phyloP scores from a whole-genome alignment of 192 early-diverging fungal species.

The Linnemannia zychae region DNA sequence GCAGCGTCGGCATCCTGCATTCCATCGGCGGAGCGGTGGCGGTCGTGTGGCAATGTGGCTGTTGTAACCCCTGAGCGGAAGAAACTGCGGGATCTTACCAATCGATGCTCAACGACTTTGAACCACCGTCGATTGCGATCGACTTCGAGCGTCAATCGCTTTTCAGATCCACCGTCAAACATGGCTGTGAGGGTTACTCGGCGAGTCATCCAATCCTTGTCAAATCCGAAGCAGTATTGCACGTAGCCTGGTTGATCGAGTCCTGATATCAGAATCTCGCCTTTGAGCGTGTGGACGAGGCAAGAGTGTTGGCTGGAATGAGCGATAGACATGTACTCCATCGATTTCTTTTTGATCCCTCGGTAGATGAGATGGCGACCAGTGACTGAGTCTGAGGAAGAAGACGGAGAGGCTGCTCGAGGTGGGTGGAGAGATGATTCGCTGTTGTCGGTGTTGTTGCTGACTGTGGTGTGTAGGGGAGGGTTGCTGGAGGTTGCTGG shows the following conservation, averaged over 20 bases:
- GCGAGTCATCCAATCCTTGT: slow-evolving; percentile 50
- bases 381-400: slow-evolving; percentile 19
- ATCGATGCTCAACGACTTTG: slow-evolving; percentile 43
- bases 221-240: slow-evolving; percentile 44
- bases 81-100: slow-evolving; percentile 41
- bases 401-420: slow-evolving; percentile 10
- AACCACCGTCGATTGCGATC: slow-evolving; percentile 50
- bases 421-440: slow-evolving; percentile 8
- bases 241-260: slow-evolving; percentile 26
- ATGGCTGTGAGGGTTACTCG: slow-evolving; percentile 31
- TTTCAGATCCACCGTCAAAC: slow-evolving; percentile 39
- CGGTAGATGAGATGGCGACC: slow-evolving; percentile 34
- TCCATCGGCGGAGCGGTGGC: slow-evolving; percentile 30
- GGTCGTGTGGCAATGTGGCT: background rate
- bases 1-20: slow-evolving; percentile 46
- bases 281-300: slow-evolving; percentile 31
- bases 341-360: slow-evolving; percentile 32
- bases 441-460: background rate
- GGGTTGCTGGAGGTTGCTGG: slow-evolving; percentile 18
- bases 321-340: slow-evolving; percentile 45
- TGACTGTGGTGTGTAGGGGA: background rate
- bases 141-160: slow-evolving; percentile 36
- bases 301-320: slow-evolving; percentile 27
- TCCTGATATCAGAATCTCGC: slow-evolving; percentile 37
- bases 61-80: slow-evolving; percentile 38